phyloP scores from a whole-genome alignment of 2,329 filamentous ascomycete genomes.

The Aspergillus fijiensis region DNA sequence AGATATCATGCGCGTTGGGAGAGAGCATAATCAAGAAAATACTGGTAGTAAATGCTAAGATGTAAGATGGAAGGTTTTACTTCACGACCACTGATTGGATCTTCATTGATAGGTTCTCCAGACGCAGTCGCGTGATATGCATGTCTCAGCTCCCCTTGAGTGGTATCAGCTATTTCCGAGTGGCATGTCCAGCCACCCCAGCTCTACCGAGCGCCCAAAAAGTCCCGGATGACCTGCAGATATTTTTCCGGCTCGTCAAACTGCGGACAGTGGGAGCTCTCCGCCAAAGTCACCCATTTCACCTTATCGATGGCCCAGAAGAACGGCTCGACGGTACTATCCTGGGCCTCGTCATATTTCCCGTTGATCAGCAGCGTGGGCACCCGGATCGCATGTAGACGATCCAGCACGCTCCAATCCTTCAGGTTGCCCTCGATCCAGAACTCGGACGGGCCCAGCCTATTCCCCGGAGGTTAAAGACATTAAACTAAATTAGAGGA shows the following conservation, averaged over 20 bases:
- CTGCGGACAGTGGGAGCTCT: conserved; percentile 2
- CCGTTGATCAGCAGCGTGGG: conserved; percentile 3
- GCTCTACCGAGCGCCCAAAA: not conserved
- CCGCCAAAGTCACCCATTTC: conserved; percentile 1
- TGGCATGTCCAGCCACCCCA: too few relatives aligned
- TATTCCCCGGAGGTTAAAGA: not conserved
- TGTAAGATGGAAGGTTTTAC: too few relatives aligned
- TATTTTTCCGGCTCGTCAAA: conserved; percentile 2
- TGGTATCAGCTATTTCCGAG: too few relatives aligned
- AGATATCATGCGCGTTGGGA: fast-evolving
- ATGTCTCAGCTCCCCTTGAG: too few relatives aligned
- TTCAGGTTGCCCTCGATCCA: conserved; percentile 1
- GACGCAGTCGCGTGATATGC: too few relatives aligned
- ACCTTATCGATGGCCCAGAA: conserved; percentile 4
- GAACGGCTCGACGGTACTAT: conserved; percentile 1
- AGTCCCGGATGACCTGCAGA: not conserved
- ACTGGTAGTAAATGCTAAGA: too few relatives aligned
- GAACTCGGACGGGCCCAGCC: conserved; percentile 1
- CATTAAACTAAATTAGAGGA: not conserved
- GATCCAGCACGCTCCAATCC: conserved; percentile 3
- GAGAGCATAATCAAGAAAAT: too few relatives aligned
- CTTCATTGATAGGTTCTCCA: too few relatives aligned
- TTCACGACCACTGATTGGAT: too few relatives aligned
- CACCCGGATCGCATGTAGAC: not conserved
- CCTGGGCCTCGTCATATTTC: conserved; percentile 4